These are phyloP conservation scores for Cyclotella sp. DNA, from an alignment of 108 stramenopile genomes.

Conservation along the genomic window DNA sequence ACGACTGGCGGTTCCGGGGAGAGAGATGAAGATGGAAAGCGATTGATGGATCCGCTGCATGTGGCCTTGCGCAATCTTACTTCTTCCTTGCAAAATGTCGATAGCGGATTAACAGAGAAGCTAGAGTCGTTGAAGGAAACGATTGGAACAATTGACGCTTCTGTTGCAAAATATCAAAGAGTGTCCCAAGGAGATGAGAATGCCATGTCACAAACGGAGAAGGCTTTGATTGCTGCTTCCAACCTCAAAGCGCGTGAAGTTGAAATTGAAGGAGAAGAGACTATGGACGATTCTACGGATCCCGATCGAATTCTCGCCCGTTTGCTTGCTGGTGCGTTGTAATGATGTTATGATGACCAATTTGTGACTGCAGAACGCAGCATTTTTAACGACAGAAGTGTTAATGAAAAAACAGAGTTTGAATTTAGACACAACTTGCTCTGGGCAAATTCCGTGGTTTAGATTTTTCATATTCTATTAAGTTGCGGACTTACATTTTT, in stretches of 20 bases:
- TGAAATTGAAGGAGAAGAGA: not conserved
- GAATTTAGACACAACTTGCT: no score
- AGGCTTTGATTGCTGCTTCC: slow-evolving; percentile 23
- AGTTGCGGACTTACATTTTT: no score
- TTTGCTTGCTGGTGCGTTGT: slow-evolving; percentile 3
- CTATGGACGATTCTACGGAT: not conserved
- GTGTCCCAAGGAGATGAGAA: slow-evolving; percentile 44
- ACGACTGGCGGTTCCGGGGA: not conserved
- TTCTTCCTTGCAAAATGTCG: slow-evolving; percentile 26
- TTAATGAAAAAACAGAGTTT: no score
- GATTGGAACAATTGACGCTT: slow-evolving; percentile 37
- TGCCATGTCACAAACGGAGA: slow-evolving; percentile 40
- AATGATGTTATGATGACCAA: not conserved
- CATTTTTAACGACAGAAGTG: no score
- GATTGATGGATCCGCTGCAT: slow-evolving; percentile 22
- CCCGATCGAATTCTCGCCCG: slow-evolving; percentile 7
- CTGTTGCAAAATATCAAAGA: slow-evolving; percentile 38
- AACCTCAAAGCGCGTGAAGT: not conserved
- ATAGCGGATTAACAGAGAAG: slow-evolving; percentile 30
- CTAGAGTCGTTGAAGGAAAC: slow-evolving; percentile 38
- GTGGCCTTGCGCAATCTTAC: slow-evolving; percentile 37
- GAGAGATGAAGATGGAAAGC: not conserved
- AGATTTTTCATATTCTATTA: no score
- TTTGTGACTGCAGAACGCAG: no score
- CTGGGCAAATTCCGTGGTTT: no score